Evolutionary conservation across 495 filamentous ascomycete genomes (phyloP).

Genomic region (Tuber melanosporum): DNA sequence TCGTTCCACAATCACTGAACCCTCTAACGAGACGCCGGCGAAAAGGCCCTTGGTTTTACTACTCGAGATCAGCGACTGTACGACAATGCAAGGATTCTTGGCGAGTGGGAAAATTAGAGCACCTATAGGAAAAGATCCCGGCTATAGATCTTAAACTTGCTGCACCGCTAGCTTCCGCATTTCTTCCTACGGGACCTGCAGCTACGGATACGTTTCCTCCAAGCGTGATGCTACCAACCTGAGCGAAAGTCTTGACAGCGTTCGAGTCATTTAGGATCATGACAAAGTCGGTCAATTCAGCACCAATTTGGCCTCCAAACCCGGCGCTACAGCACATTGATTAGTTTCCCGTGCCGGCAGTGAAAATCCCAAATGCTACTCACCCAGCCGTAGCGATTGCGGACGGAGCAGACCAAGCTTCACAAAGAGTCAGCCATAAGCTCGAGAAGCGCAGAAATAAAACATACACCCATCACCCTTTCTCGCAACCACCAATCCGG

Average conservation of each 20-base stretch:
- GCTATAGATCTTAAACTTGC: conserved; percentile 84
- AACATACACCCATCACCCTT: conserved; percentile 63
- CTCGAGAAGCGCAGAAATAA: neutral
- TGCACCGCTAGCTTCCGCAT: conserved; percentile 92
- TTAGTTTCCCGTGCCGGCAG: neutral
- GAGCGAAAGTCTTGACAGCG: conserved; percentile 91
- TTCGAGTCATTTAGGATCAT: conserved; percentile 93
- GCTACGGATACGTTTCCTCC: conserved; percentile 96
- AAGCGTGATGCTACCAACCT: conserved; percentile 77
- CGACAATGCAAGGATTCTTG: conserved; percentile 3
- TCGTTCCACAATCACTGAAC: conserved; percentile 81
- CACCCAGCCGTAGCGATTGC: conserved; percentile 79
- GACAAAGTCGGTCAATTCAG: conserved; percentile 96
- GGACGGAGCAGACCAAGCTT: conserved; percentile 85
- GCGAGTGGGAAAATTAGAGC: conserved; percentile 1
- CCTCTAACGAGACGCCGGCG: conserved; percentile 89
- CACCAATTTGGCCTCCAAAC: conserved; percentile 93
- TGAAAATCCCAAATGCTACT: conserved; percentile 3
- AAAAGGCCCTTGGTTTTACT: conserved; percentile 96
- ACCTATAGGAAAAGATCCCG: conserved; percentile 79
- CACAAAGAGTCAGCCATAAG: neutral
- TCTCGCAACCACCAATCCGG: conserved; percentile 86
- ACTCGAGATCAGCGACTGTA: conserved; percentile 14
- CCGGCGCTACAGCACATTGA: conserved; percentile 52
- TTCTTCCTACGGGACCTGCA: conserved; percentile 85